Conservation (phyloP, 768 basidiomycete genomes). For the Podaxis sp. region DNA sequence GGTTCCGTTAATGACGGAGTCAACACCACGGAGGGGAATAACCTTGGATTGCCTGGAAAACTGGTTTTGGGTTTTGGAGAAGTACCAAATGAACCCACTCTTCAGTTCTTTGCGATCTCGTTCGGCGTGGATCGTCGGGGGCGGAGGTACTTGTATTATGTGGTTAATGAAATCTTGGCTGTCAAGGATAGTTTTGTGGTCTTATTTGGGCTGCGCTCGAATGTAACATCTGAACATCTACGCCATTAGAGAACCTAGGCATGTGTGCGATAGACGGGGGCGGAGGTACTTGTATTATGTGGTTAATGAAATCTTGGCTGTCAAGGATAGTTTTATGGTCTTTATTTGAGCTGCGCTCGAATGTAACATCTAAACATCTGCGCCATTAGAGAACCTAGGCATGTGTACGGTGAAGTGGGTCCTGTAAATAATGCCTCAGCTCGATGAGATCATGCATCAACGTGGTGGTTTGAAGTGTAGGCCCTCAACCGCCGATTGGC, state of each 20-base stretch:
- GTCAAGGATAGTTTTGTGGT: neutral
- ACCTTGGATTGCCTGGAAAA: neutral
- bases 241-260: no score
- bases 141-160: neutral
- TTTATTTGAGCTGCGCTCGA: no score
- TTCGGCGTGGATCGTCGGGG: neutral
- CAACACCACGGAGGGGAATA: neutral
- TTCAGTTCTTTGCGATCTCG: neutral
- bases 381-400: no score
- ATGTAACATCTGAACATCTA: no score
- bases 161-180: neutral
- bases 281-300: neutral
- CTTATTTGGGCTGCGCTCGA: no score
- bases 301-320: neutral
- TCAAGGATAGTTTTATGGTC: neutral
- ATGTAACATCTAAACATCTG: no score
- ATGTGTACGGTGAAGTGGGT: no score
- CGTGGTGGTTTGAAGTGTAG: neutral
- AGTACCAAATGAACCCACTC: neutral
- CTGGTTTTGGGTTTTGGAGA: neutral
- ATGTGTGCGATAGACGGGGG: neutral
- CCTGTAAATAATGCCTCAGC: no score
- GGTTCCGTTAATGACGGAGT: slow-evolving; percentile 5
- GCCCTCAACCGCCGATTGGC: neutral
- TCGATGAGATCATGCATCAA: no score